Percentiles rank a stretch among this genome's conserved stretches.
These are phyloP conservation scores for Tolypocladium tropicale DNA, from an alignment of 2,329 filamentous ascomycete genomes.

Conservation along the genomic window DNA sequence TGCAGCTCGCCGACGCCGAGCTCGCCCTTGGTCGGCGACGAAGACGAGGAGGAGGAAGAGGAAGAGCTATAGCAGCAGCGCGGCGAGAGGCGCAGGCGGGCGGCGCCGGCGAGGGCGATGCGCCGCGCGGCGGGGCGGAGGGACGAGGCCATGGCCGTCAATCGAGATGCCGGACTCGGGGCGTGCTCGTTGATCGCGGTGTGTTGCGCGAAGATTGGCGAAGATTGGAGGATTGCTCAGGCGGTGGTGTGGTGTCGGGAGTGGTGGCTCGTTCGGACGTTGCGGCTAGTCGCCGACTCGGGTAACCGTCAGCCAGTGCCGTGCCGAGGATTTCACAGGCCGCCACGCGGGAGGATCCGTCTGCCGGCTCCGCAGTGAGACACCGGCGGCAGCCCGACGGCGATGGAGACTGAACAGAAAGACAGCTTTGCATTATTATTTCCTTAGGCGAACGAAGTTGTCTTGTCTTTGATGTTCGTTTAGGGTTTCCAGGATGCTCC, in stretches of 20 bases:
- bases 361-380: background rate
- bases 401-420: background rate
- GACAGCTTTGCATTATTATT: too few species aligned
- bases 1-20: conserved; percentile 80
- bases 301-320: background rate
- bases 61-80: background rate
- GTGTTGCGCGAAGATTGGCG: background rate
- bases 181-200: background rate
- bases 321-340: background rate
- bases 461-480: too few species aligned
- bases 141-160: conserved; percentile 5
- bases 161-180: background rate
- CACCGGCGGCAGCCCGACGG: too few species aligned
- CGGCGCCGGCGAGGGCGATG: background rate
- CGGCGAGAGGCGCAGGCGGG: background rate
- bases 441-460: too few species aligned
- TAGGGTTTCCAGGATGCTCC: too few species aligned
- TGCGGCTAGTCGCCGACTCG: background rate
- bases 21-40: conserved; percentile 30
- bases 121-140: conserved; percentile 10
- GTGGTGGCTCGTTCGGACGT: background rate
- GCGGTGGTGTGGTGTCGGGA: background rate
- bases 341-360: background rate
- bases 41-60: background rate
- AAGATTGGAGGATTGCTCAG: background rate